Evolutionary conservation across 352 stramenopile genomes (phyloP).

Genomic region (Pythium angustatum): DNA sequence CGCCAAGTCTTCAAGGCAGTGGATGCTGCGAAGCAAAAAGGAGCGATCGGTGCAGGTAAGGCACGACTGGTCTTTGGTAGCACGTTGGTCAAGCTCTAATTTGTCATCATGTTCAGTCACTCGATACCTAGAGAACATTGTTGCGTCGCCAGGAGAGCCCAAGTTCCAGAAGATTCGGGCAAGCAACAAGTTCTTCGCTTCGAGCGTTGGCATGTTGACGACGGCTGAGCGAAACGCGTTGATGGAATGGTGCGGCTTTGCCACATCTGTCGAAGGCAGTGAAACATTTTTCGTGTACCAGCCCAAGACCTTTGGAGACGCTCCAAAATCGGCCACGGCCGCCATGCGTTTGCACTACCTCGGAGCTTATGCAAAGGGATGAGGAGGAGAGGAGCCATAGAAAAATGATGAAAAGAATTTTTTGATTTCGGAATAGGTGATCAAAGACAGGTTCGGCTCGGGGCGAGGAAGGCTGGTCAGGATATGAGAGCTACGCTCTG

Average conservation of each 20-base stretch:
- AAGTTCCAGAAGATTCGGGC: constrained; percentile 76
- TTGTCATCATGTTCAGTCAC: constrained; percentile 28
- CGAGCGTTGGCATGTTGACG: constrained; percentile 40
- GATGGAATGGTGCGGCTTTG: constrained; percentile 67
- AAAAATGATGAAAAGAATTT: no score
- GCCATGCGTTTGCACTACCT: constrained; percentile 16
- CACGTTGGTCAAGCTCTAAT: not conserved
- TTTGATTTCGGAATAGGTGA: not conserved
- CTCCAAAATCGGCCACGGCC: not conserved
- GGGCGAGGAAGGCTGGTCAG: no score
- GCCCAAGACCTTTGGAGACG: not conserved
- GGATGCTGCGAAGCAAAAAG: not conserved
- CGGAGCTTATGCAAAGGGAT: not conserved
- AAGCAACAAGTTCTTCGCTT: constrained; percentile 72
- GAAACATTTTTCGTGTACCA: constrained; percentile 52
- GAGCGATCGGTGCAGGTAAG: constrained; percentile 19
- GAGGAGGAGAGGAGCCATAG: constrained; percentile 6
- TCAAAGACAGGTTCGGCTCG: no score
- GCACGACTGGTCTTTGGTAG: not conserved
- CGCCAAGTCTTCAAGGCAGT: constrained; percentile 5
- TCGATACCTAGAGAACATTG: constrained; percentile 78
- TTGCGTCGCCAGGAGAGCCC: constrained; percentile 41
- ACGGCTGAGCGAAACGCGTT: constrained; percentile 13
- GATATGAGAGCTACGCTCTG: not conserved
- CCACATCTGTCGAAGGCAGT: constrained; percentile 16